These are phyloP conservation scores for Camelina laxa DNA, from an alignment of 345 rosid species.

Conservation along the genomic window DNA sequence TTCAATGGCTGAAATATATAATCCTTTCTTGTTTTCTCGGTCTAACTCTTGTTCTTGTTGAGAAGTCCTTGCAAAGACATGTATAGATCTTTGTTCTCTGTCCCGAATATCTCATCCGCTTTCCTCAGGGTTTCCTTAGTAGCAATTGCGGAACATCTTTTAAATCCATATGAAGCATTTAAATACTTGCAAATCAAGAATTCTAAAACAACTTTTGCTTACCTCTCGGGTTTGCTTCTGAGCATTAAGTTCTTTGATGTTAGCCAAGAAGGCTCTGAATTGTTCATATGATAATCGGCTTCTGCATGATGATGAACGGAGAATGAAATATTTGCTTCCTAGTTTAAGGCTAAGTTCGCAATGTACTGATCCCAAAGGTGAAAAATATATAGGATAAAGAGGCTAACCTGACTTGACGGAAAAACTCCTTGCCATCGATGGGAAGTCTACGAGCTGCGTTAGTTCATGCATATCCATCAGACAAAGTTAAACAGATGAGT, in stretches of 20 bases:
- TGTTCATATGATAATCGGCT: slow-evolving; percentile 80
- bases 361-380: neutral
- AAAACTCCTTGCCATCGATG: slow-evolving; percentile 86
- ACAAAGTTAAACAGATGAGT: neutral
- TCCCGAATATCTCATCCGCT: slow-evolving; percentile 78
- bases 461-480: neutral
- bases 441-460: slow-evolving; percentile 56
- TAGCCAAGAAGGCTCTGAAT: slow-evolving; percentile 83
- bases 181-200: neutral
- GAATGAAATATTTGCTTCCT: slow-evolving; percentile 1
- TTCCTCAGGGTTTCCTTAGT: slow-evolving; percentile 79
- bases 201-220: slow-evolving; percentile 2
- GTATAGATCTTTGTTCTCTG: slow-evolving; percentile 75
- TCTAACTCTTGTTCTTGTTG: slow-evolving; percentile 47
- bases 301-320: slow-evolving; percentile 48
- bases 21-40: neutral
- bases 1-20: no score
- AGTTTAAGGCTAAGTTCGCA: neutral
- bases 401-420: slow-evolving; percentile 77
- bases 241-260: slow-evolving; percentile 83
- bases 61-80: slow-evolving; percentile 74
- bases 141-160: neutral
- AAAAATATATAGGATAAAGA: neutral
- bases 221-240: slow-evolving; percentile 86
- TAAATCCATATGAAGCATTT: neutral